These are phyloP conservation scores for Salix koriyanagi DNA, from an alignment of 345 rosid species.

Conservation along the genomic window DNA sequence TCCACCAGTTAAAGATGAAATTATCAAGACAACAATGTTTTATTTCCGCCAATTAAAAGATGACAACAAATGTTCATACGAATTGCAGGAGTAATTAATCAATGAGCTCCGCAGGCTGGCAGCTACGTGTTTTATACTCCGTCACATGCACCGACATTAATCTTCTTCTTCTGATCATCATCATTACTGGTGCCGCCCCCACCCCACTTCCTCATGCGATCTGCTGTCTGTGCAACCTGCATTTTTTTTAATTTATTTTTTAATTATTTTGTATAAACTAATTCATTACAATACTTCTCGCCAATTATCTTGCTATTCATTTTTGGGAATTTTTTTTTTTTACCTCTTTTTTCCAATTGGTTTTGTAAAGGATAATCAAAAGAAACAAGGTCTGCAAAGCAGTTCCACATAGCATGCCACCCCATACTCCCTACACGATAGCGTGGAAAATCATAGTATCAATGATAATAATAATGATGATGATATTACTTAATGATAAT, in stretches of 20 bases:
- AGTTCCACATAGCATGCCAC: constrained; percentile 75
- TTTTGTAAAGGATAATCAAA: constrained; percentile 48
- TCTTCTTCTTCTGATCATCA: neutral
- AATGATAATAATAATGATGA: no score
- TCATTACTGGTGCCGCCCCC: constrained; percentile 21
- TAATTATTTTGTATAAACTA: neutral
- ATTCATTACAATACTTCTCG: no score
- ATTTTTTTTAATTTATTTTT: neutral
- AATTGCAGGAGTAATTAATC: no score
- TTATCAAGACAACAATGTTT: no score
- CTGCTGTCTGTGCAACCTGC: constrained; percentile 67
- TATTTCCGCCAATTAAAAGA: no score
- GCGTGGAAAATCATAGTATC: no score
- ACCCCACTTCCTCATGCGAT: constrained; percentile 63
- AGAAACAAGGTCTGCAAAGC: constrained; percentile 64
- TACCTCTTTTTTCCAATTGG: constrained; percentile 86
- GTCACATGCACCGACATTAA: neutral
- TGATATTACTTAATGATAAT: no score
- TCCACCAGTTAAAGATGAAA: no score
- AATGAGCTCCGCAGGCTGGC: no score
- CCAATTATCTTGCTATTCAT: neutral
- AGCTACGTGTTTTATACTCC: no score
- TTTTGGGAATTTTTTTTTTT: neutral
- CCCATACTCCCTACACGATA: constrained; percentile 28
- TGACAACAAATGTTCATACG: no score